Evolutionary conservation across 352 stramenopile species (phyloP).

Genomic region (Pythium monospermum): DNA sequence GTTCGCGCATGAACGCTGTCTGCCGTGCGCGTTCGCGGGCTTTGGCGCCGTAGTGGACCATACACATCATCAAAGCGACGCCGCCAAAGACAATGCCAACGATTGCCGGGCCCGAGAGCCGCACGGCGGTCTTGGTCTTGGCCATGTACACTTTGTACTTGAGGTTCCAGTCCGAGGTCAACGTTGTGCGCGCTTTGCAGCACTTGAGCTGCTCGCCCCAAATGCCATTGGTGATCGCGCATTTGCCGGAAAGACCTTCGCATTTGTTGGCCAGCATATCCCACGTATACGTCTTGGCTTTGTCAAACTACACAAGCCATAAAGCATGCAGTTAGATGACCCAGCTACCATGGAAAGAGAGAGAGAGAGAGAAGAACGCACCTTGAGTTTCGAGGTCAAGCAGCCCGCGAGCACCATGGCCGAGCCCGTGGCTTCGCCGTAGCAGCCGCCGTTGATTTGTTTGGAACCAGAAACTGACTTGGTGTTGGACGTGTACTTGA

Average conservation of each 20-base stretch:
- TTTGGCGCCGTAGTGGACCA: constrained; percentile 83
- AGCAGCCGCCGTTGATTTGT: constrained; percentile 83
- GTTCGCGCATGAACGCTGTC: constrained; percentile 83
- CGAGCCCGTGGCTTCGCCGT: constrained; percentile 47
- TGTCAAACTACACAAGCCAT: constrained; percentile 41
- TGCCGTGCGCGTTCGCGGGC: constrained; percentile 72
- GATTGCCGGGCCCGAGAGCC: constrained; percentile 63
- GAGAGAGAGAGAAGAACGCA: background rate
- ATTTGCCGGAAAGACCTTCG: constrained; percentile 65
- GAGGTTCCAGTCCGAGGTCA: constrained; percentile 69
- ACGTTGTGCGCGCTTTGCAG: constrained; percentile 48
- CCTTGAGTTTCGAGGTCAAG: constrained; percentile 60
- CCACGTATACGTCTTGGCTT: constrained; percentile 80
- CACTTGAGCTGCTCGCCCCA: constrained; percentile 83
- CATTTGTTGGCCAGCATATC: constrained; percentile 81
- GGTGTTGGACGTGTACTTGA: constrained; percentile 69
- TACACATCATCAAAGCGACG: constrained; percentile 71
- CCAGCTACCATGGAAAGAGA: background rate
- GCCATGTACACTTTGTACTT: constrained; percentile 67
- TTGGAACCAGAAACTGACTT: constrained; percentile 74
- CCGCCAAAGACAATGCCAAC: constrained; percentile 78
- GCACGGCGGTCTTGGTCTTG: constrained; percentile 37
- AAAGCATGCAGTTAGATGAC: background rate
- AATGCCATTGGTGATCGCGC: constrained; percentile 79
- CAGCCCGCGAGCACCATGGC: constrained; percentile 82